These are phyloP conservation scores for Elsinoe arachidis DNA, from an alignment of 2,329 filamentous ascomycete species.

Conservation along the genomic window DNA sequence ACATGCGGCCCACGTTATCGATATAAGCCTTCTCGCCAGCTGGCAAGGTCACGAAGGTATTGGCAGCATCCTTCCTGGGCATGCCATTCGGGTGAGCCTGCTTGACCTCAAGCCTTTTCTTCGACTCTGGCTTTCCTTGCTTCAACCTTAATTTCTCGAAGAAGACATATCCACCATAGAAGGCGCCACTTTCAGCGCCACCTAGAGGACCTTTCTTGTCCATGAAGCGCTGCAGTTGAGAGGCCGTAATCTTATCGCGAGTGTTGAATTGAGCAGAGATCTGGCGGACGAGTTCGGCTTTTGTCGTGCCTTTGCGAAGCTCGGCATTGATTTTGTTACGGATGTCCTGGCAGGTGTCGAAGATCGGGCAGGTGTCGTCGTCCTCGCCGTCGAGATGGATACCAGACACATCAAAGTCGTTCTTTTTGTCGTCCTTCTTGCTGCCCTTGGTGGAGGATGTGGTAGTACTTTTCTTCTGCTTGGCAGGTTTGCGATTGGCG, in stretches of 20 bases:
- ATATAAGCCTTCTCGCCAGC: neutral
- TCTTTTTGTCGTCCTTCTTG: neutral
- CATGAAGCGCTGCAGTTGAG: constrained; percentile 44
- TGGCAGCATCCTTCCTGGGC: neutral
- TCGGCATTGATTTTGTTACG: constrained; percentile 48
- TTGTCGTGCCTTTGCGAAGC: constrained; percentile 41
- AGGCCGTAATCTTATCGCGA: constrained; percentile 32
- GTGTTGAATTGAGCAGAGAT: constrained; percentile 36
- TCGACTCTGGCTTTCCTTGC: constrained; percentile 42
- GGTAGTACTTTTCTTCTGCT: neutral
- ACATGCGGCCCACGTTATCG: neutral
- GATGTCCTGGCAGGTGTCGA: constrained; percentile 50
- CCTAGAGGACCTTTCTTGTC: constrained; percentile 40
- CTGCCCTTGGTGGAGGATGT: neutral
- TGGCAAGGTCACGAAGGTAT: neutral
- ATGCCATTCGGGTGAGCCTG: neutral
- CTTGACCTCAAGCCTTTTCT: constrained; percentile 7
- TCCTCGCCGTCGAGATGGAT: constrained; percentile 34
- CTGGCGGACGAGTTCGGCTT: constrained; percentile 45
- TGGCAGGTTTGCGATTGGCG: neutral
- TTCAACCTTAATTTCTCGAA: constrained; percentile 52
- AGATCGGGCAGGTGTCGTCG: constrained; percentile 39
- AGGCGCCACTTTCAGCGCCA: constrained; percentile 43
- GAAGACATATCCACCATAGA: constrained; percentile 49
- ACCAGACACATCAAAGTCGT: neutral